These are phyloP conservation scores for Paecilomyces formosus DNA, from an alignment of 2,329 filamentous ascomycete genomes.

Conservation along the genomic window DNA sequence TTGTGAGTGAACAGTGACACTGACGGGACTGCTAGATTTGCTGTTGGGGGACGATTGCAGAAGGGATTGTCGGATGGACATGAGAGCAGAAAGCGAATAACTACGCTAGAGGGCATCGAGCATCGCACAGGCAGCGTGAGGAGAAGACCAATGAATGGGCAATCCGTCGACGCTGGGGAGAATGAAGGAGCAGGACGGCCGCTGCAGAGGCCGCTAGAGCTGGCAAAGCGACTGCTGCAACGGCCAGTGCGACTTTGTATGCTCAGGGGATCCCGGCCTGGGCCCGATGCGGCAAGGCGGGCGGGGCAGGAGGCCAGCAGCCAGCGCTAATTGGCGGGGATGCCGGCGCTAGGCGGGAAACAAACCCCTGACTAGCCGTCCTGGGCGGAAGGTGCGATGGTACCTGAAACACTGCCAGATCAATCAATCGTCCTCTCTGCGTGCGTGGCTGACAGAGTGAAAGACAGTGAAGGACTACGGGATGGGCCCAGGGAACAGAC, in stretches of 20 bases:
- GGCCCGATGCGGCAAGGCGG: too few species aligned
- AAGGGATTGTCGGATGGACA: not conserved
- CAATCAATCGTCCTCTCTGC: too few species aligned
- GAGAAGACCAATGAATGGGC: not conserved
- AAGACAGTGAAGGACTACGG: too few species aligned
- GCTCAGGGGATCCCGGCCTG: too few species aligned
- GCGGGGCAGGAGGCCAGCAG: not conserved
- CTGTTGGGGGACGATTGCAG: too few species aligned
- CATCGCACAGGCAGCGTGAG: not conserved
- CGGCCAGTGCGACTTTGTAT: not conserved
- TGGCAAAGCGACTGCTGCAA: not conserved
- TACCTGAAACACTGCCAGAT: not conserved
- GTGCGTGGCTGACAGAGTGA: too few species aligned
- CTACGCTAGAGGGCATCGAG: not conserved
- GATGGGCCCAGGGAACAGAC: not conserved
- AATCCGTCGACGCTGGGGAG: not conserved
- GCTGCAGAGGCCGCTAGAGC: not conserved
- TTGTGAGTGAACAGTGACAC: too few species aligned
- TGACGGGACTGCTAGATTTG: too few species aligned
- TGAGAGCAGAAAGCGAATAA: not conserved
- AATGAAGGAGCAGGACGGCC: not conserved
- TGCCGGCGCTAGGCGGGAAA: not conserved
- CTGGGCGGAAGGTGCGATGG: not conserved
- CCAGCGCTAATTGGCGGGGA: not conserved
- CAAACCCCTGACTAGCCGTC: not conserved